phyloP scores from a whole-genome alignment of 208 protist species.

The Willaertia magna region DNA sequence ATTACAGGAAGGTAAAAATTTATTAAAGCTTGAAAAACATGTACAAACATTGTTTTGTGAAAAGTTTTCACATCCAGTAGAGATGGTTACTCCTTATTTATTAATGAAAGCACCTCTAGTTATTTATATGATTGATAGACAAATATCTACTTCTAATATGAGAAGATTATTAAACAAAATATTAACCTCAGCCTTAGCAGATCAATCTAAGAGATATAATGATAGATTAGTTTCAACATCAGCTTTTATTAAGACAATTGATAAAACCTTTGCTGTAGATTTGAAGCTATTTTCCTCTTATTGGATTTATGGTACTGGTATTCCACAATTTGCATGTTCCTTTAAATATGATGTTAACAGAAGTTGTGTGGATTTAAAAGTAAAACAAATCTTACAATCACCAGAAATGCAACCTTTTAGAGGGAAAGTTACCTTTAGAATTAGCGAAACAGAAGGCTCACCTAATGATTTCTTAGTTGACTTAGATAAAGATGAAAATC shows the following conservation, averaged over 20 bases:
- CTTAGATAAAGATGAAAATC: neutral
- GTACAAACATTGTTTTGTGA: neutral
- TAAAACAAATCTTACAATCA: neutral
- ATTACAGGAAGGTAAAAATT: neutral
- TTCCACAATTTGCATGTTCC: neutral
- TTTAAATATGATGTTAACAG: constrained; percentile 2
- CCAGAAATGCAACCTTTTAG: neutral
- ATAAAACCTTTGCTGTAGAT: neutral
- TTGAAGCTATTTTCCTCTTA: neutral
- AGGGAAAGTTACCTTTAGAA: neutral
- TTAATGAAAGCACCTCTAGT: neutral
- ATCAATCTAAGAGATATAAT: neutral
- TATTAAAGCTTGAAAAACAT: neutral
- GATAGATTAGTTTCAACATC: neutral
- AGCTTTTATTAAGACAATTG: neutral
- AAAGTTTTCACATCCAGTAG: neutral
- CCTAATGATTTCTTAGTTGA: neutral
- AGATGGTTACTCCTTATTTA: neutral
- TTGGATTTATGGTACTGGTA: constrained; percentile 7
- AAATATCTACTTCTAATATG: neutral
- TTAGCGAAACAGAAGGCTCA: neutral
- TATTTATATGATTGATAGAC: constrained; percentile 4
- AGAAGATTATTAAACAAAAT: neutral
- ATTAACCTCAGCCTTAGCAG: neutral
- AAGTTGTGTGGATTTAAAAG: neutral